phyloP scores from a whole-genome alignment of 164 flowering plant species.

The Chloranthus sessilifolius region DNA sequence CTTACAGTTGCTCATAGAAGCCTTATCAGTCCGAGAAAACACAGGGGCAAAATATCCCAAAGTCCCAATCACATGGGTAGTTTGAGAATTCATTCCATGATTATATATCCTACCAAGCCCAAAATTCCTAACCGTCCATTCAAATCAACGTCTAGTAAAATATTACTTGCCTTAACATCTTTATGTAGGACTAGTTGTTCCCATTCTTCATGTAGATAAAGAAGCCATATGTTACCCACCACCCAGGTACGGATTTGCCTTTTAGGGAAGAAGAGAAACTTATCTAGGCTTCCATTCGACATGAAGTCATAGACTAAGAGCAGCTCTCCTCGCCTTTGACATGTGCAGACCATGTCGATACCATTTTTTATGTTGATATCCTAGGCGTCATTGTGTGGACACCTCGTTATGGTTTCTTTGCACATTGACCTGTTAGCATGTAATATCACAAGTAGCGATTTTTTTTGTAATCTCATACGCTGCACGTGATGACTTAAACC shows the following conservation, averaged over 20 bases:
- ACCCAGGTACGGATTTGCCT: constrained; percentile 40
- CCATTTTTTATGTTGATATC: too few species aligned
- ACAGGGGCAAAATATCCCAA: constrained; percentile 13
- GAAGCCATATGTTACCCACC: constrained; percentile 9
- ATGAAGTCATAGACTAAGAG: constrained; percentile 68
- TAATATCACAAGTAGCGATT: too few species aligned
- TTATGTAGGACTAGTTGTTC: constrained; percentile 12
- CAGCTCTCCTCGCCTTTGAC: too few species aligned
- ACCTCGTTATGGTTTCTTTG: too few species aligned
- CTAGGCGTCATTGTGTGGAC: too few species aligned
- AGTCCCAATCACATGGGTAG: constrained; percentile 14
- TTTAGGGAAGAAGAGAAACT: constrained; percentile 42
- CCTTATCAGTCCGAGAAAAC: not conserved
- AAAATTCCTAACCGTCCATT: constrained; percentile 11
- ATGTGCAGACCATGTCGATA: too few species aligned
- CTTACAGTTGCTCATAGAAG: constrained; percentile 4
- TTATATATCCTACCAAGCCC: constrained; percentile 11
- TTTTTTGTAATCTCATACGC: too few species aligned
- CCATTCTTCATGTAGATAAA: constrained; percentile 16
- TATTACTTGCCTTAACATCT: constrained; percentile 19
- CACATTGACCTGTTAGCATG: too few species aligned
- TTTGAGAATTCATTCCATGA: constrained; percentile 8
- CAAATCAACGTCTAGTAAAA: constrained; percentile 4
- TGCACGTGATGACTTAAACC: too few species aligned
- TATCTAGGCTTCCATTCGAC: constrained; percentile 81